phyloP scores from a whole-genome alignment of 768 basidiomycete genomes.

The Exidia glandulosa region DNA sequence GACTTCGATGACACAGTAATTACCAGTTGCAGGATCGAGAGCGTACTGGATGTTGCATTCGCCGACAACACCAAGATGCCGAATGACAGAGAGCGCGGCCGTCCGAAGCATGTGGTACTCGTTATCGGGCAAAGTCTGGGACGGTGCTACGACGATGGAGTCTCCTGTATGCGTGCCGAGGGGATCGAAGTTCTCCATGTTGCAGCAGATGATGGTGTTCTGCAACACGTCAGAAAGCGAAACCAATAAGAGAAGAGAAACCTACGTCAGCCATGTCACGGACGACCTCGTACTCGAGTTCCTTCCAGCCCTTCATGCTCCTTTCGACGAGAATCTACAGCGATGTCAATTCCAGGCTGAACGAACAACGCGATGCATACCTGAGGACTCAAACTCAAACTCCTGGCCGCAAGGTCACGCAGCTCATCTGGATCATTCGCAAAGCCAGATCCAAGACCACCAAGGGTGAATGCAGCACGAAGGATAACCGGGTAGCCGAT shows the following conservation, averaged over 20 bases:
- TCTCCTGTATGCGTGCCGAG: slow-evolving; percentile 98
- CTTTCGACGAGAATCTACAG: slow-evolving; percentile 97
- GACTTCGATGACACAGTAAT: slow-evolving; percentile 98
- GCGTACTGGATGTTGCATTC: slow-evolving; percentile 99
- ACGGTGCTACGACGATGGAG: slow-evolving; percentile 97
- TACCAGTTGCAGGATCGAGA: slow-evolving; percentile 80
- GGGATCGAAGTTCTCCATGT: slow-evolving; percentile 99
- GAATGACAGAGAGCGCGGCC: slow-evolving; percentile 89
- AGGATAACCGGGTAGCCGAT: slow-evolving; percentile 98
- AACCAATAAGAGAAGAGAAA: slow-evolving; percentile 12
- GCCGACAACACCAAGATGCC: slow-evolving; percentile 84
- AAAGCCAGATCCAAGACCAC: slow-evolving; percentile 96
- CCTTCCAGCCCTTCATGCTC: slow-evolving; percentile 99
- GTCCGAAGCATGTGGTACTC: slow-evolving; percentile 99
- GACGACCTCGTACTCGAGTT: slow-evolving; percentile 98
- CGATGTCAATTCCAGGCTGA: not conserved
- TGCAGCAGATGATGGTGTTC: slow-evolving; percentile 99
- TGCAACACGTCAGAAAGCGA: slow-evolving; percentile 17
- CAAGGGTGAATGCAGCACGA: slow-evolving; percentile 92
- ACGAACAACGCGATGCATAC: not conserved
- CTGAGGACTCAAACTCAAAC: slow-evolving; percentile 70
- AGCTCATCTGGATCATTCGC: slow-evolving; percentile 91
- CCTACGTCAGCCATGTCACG: slow-evolving; percentile 92
- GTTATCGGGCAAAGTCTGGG: slow-evolving; percentile 93
- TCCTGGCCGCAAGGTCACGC: slow-evolving; percentile 86